Conservation (phyloP, 2,329 filamentous ascomycete genomes). For the Periconia sp. region DNA sequence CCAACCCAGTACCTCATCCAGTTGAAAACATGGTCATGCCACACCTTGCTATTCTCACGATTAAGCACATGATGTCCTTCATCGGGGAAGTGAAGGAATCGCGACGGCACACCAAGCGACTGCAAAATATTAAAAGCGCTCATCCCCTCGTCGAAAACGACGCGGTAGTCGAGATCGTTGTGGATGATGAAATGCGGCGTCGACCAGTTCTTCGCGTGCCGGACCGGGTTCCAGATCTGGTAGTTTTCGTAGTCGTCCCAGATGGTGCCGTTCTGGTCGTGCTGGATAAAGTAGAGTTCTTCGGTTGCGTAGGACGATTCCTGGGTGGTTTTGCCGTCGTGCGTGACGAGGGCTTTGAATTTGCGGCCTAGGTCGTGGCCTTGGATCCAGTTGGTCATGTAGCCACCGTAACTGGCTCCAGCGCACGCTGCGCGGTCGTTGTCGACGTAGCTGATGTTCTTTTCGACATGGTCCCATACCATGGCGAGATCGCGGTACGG, state of each 20-base stretch:
- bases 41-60: slow-evolving; percentile 84
- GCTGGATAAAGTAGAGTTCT: slow-evolving; percentile 56
- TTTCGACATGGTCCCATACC: slow-evolving; percentile 72
- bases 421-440: slow-evolving; percentile 70
- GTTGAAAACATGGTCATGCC: slow-evolving; percentile 64
- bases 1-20: slow-evolving; percentile 39
- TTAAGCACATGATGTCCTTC: slow-evolving; percentile 83
- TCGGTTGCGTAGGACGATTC: slow-evolving; percentile 52
- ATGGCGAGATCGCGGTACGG: slow-evolving; percentile 83
- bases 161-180: slow-evolving; percentile 83
- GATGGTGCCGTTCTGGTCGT: slow-evolving; percentile 44
- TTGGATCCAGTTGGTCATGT: slow-evolving; percentile 77
- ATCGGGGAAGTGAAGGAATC: slow-evolving; percentile 78
- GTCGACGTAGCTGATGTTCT: slow-evolving; percentile 68
- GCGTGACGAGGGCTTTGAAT: slow-evolving; percentile 85
- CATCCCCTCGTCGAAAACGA: slow-evolving; percentile 81
- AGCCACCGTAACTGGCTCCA: slow-evolving; percentile 58
- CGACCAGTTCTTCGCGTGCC: slow-evolving; percentile 67
- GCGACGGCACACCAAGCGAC: slow-evolving; percentile 71
- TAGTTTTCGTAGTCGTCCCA: slow-evolving; percentile 51
- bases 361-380: slow-evolving; percentile 78
- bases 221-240: slow-evolving; percentile 60
- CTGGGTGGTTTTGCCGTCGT: slow-evolving; percentile 78
- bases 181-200: slow-evolving; percentile 91
- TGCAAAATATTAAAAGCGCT: slow-evolving; percentile 86